Base-by-base conservation (phyloP, 257 asterid genomes). In the Solanum medicagineum region DNA sequence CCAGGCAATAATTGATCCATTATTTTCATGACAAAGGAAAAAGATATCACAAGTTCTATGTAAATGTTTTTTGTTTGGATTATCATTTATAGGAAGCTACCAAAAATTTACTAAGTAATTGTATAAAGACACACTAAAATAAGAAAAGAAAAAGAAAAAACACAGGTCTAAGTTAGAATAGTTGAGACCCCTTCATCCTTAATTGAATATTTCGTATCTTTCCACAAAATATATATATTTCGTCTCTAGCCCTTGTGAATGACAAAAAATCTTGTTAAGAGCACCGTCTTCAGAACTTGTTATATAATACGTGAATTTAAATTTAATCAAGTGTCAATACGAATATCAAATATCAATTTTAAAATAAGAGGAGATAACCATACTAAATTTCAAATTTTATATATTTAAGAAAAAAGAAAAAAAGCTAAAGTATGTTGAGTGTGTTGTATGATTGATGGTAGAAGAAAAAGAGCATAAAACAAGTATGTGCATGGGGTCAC, bases 261-360 rank as follows among this genome's bases (percentile, higher is more conserved):
- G 2, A 1, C 0, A 60, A 60, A 60, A 60, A 60, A 60, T 9
- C 4, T 47, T 42, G 8, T 42, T 42, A 42, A 42, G 45, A 42
- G 45, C 53, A 9, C 0, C 4, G 2, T 5, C 16, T 26, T 24
- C 0, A 65, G 4, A 26, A 26, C 6, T 6, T 17, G 2, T 5
- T 24, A 10, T 14, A 11, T 26, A 65, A 7, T 65, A 7, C 0
- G 1, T 0, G 3, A 26, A 65, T 26, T 65, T 0, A 0, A 63
- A 13, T 63, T 63, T 63, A 24, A 1, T 0, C 11, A 0, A 6
- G 0, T 14, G 0, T 26, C 42, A 26, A 26, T 63, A 29, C 4
- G 5, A 0, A 6, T 1, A 62, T 0, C 0, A 66, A 4, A 26
- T 2, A 24, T 13, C 15, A 7, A 63, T 15, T n/a, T 4, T 3